Base-by-base conservation (phyloP, 108 stramenopile genomes). In the Schizochytrium sp. region DNA sequence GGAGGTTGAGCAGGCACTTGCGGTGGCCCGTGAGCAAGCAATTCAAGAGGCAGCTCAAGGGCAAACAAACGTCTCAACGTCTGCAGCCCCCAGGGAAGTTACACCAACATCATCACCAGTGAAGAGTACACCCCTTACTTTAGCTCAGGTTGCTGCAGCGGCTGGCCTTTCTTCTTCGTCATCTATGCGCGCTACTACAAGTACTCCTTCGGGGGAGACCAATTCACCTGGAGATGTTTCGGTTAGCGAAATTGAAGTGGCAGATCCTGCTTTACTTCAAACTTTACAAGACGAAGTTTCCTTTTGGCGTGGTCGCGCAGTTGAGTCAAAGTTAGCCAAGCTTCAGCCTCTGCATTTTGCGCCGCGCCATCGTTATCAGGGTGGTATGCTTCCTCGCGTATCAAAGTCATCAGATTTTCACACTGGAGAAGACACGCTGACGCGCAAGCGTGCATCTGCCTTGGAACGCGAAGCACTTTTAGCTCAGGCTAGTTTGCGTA, bases 261-360 rank as follows among this genome's bases (percentile, higher is more conserved):
- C 44, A 44, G 64, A 69, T 15, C 40, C 8, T 44, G 64, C 15
- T 7, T 5, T 69, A 7, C 42, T 69, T 44, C 64, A 38, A 0
- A 44, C 64, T 8, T 44, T 69, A 0, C 64, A 69, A 44, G 64
- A 69, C 28, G 64, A 69, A 7, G 64, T 69, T 8, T 8, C 64
- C 12, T 69, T 69, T 15, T 69, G 64, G 64, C 64, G 64, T 7
- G 64, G 64, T 38, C 64, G 64, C 12, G 64, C 64, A 8, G 12
- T 69, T 38, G 12, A 69, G 8, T 28, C 64, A 44, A 38, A 69
- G 64, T 44, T 69, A 1, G 64, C 1, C 19, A 69, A 69, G 64
- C 28, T 83, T 8, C 50, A 2, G 13, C 76, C 76, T 0, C 28
- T 83, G 2, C 10, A 56, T 0, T 83, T 83, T 2, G 76, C 76